A percentile compares a stretch with the other conserved stretches of the same genome.
phyloP scores from a whole-genome alignment of 345 rosid species.

The Citrus medica region DNA sequence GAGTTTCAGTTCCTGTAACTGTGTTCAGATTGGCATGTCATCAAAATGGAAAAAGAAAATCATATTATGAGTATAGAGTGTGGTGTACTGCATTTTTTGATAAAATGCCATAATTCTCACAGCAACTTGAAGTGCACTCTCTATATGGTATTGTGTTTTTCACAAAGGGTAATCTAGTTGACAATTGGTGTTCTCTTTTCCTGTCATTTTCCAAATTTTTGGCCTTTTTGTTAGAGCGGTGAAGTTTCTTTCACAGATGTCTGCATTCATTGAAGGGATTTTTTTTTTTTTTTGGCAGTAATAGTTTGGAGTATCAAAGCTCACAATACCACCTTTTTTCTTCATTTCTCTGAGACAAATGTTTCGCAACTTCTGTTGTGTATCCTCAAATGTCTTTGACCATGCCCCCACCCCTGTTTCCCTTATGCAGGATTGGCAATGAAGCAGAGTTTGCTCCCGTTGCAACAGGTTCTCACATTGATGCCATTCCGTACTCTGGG shows the following conservation, averaged over 20 bases:
- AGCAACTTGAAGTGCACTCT: not conserved
- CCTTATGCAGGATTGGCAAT: constrained; percentile 60
- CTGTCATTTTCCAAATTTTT: not conserved
- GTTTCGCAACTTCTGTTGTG: not conserved
- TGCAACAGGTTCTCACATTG: constrained; percentile 93
- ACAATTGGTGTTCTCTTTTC: not conserved
- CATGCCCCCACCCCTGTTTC: not conserved
- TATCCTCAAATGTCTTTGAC: not conserved
- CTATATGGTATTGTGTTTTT: not conserved
- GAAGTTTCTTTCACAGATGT: not conserved
- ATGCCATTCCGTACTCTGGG: constrained; percentile 97
- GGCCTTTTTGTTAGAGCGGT: not conserved
- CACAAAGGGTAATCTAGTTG: not conserved
- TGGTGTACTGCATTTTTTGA: not conserved
- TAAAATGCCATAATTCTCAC: not conserved
- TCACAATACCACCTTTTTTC: not conserved
- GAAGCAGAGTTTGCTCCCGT: constrained; percentile 66
- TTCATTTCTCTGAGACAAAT: not conserved
- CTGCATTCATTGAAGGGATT: not conserved
- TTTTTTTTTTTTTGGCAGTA: not conserved
- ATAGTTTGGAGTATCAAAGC: not conserved
- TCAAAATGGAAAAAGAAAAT: not conserved
- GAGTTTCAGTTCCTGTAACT: not conserved
- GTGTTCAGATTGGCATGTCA: not conserved
- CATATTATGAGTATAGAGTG: not conserved